phyloP scores from a whole-genome alignment of 495 filamentous ascomycete genomes.

The Chlorociboria aeruginascens region DNA sequence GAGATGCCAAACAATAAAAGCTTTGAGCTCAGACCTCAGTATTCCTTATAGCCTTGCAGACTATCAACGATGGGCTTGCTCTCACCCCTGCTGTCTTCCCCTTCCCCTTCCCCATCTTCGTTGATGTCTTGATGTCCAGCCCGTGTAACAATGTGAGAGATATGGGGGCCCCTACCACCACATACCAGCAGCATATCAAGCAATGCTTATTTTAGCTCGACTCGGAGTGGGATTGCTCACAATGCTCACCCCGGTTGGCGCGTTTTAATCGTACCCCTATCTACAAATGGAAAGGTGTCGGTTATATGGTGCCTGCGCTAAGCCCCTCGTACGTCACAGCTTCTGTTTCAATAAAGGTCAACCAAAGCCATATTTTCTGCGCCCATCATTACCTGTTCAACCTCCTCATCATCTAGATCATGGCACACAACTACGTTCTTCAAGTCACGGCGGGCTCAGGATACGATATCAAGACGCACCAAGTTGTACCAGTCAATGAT shows the following conservation, averaged over 20 bases:
- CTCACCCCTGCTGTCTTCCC: conserved; percentile 46
- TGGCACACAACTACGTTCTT: conserved; percentile 56
- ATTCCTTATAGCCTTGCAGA: conserved; percentile 36
- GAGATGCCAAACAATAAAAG: no score
- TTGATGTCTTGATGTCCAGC: conserved; percentile 58
- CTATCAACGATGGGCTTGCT: conserved; percentile 43
- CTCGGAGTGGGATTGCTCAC: no score
- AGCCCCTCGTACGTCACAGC: no score
- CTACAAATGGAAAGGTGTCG: no score
- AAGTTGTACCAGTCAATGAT: conserved; percentile 61
- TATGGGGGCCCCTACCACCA: no score
- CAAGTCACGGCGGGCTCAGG: conserved; percentile 62
- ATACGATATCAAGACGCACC: conserved; percentile 56
- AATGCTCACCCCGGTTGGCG: no score
- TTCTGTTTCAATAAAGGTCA: background rate
- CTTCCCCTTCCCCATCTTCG: conserved; percentile 43
- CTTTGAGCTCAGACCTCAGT: background rate
- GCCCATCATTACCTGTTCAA: background rate
- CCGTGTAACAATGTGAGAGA: conserved; percentile 51
- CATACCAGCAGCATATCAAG: no score
- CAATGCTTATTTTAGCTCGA: no score
- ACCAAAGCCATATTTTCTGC: no score
- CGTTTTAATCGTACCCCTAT: no score
- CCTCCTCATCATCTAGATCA: conserved; percentile 9
- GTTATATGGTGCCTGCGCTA: no score